Evolutionary conservation across 768 basidiomycete species (phyloP), one percentile per base, ranked within the genome.

Genomic region (Tricholoma furcatifolium): DNA sequence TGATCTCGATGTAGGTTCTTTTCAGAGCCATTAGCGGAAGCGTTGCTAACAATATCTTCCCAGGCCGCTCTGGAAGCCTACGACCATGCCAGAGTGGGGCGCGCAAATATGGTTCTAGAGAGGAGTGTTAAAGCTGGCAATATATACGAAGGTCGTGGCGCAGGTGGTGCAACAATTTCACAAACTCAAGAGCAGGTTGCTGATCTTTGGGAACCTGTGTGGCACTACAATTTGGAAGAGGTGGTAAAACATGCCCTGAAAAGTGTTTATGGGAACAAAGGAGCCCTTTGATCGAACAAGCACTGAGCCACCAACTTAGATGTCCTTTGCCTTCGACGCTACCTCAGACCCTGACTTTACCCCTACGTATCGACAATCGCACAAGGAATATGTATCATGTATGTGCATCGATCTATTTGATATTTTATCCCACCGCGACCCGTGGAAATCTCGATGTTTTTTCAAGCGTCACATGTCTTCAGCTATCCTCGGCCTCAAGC

Each of bases 41-140:
- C n/a, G n/a, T n/a, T n/a, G n/a, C n/a, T n/a, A n/a, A n/a, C 32
- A 20, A 14, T 9, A 17, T n/a, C 21, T 43, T 47, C 7, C 15
- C 40, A 85, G 83, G 55, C 61, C n/a, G 75, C 75, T 0, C 70
- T 84, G 15, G 49, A 64, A 46, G 71, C 73, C 4, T 83, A 83
- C 55, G 73, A 79, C 56, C 55, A 61, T 2, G 50, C 80, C 30
- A 70, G 79, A 32, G 71, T 66, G 7, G 74, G 77, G 1, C 77
- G 79, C 7, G 79, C 79, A 2, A 81, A 80, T 53, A 69, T 70
- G 66, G 77, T 84, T 6, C 67, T 76, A 34, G 61, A 69, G 39
- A 63, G 63, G 42, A 84, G 79, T 55, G 61, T 61, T 2, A 59
- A 60, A 15, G 67, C 70, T 15, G 82, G 82, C 0, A 67, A 70